Percentiles rank a stretch among this genome's conserved stretches.
These are phyloP conservation scores for Marsdenia floribunda DNA, from an alignment of 257 asterid species.

Conservation along the genomic window DNA sequence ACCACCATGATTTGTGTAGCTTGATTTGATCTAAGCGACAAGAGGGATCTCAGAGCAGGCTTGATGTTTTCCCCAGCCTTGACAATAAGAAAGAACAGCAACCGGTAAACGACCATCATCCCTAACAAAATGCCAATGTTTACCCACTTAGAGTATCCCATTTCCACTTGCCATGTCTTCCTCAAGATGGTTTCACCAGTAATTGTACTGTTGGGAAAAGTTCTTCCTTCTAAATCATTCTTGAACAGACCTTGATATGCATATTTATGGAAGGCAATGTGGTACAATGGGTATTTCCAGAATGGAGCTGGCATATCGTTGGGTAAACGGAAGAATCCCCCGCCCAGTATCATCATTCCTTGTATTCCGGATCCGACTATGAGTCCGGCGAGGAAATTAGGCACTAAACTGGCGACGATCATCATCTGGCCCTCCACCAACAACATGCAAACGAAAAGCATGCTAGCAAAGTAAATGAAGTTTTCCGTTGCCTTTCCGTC, in stretches of 20 bases:
- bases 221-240: constrained; percentile 29
- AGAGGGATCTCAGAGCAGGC: constrained; percentile 18
- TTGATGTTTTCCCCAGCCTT: constrained; percentile 21
- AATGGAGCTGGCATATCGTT: constrained; percentile 19
- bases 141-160: constrained; percentile 30
- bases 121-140: constrained; percentile 23
- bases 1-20: constrained; percentile 8
- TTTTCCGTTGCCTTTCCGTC: constrained; percentile 2
- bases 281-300: constrained; percentile 31
- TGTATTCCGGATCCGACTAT: constrained; percentile 33
- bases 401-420: constrained; percentile 27
- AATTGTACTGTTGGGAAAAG: background rate
- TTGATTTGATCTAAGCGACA: constrained; percentile 6
- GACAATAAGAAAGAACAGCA: constrained; percentile 21
- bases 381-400: constrained; percentile 35
- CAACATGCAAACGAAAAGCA: constrained; percentile 22
- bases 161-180: constrained; percentile 15
- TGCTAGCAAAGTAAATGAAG: constrained; percentile 17
- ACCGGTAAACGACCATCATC: constrained; percentile 21
- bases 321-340: constrained; percentile 32
- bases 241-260: constrained; percentile 35
- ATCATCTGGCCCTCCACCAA: constrained; percentile 35
- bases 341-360: constrained; percentile 29
- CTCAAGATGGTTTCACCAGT: constrained; percentile 25
- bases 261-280: constrained; percentile 29